Conservation (phyloP, 768 basidiomycete genomes). For the Lyophyllum shimeji region DNA sequence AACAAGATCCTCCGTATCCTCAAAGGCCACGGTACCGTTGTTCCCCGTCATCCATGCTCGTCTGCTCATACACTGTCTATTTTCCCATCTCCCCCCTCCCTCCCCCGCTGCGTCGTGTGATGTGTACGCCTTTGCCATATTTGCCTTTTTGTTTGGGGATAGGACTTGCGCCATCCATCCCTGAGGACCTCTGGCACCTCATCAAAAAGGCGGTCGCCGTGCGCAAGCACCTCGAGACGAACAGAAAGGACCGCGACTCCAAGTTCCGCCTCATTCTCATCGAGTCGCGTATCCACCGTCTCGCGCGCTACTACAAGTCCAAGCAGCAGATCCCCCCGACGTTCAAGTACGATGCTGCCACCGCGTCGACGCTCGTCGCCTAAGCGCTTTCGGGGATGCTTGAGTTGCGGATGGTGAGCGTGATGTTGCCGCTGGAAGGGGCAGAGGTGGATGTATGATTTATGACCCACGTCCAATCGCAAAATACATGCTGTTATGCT, state of each 20-base stretch:
- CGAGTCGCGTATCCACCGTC: constrained; percentile 97
- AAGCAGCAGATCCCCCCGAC: constrained; percentile 97
- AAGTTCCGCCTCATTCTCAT: constrained; percentile 95
- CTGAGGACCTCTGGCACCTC: constrained; percentile 99
- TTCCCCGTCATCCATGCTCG: not conserved
- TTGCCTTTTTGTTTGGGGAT: constrained; percentile 54
- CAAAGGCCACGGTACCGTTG: constrained; percentile 81
- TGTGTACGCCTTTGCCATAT: constrained; percentile 14
- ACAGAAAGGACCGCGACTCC: constrained; percentile 99
- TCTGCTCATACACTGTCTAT: constrained; percentile 26
- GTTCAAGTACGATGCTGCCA: constrained; percentile 97
- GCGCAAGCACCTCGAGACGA: constrained; percentile 96
- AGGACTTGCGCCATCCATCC: constrained; percentile 97
- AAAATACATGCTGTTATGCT: too few relatives aligned
- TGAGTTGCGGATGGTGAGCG: not conserved
- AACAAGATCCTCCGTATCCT: constrained; percentile 99
- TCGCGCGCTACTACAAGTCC: constrained; percentile 98
- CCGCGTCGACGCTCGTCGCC: constrained; percentile 89
- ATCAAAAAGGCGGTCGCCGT: constrained; percentile 99
- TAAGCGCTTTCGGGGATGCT: constrained; percentile 33
- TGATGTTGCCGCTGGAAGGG: too few relatives aligned
- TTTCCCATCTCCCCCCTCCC: constrained; percentile 12
- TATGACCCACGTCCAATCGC: too few relatives aligned
- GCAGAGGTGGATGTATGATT: not conserved
- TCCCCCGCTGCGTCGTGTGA: constrained; percentile 6